These are phyloP conservation scores for Neonectria punicea DNA, from an alignment of 2,329 filamentous ascomycete genomes.

Conservation along the genomic window DNA sequence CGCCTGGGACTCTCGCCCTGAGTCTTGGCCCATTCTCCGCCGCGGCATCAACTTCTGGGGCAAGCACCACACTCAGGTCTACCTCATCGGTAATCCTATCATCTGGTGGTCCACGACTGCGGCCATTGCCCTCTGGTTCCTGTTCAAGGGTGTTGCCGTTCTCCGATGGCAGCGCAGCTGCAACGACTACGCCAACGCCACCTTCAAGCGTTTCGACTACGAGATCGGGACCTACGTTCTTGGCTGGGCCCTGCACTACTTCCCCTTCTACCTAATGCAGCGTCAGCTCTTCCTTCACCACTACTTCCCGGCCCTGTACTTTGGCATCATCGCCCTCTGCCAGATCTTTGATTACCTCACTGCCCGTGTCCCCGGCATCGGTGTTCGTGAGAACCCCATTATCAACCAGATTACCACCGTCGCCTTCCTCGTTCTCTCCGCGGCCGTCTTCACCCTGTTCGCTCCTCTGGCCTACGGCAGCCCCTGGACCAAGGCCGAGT, in stretches of 20 bases:
- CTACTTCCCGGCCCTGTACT: constrained; percentile 97
- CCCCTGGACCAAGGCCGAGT: constrained; percentile 89
- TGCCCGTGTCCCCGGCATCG: constrained; percentile 75
- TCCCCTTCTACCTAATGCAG: constrained; percentile 98
- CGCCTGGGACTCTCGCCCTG: constrained; percentile 95
- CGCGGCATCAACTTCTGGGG: constrained; percentile 99
- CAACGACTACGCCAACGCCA: constrained; percentile 82
- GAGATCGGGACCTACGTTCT: constrained; percentile 91
- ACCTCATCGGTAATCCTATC: constrained; percentile 92
- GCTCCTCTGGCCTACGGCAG: constrained; percentile 93
- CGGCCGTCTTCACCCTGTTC: constrained; percentile 84
- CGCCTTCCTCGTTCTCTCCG: constrained; percentile 77
- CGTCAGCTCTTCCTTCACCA: constrained; percentile 98
- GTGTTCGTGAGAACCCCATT: constrained; percentile 72
- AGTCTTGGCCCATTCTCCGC: constrained; percentile 89
- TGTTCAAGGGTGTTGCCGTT: constrained; percentile 88
- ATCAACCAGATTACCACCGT: constrained; percentile 81
- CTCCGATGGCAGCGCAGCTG: constrained; percentile 95
- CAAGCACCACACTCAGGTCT: constrained; percentile 91
- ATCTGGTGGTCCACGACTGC: constrained; percentile 93
- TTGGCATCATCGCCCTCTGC: constrained; percentile 88
- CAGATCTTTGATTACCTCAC: constrained; percentile 90
- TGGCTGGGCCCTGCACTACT: constrained; percentile 98
- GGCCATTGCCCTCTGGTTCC: constrained; percentile 78
- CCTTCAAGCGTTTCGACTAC: constrained; percentile 97